phyloP scores from a whole-genome alignment of 768 basidiomycete species.

The Amanita molliuscula region DNA sequence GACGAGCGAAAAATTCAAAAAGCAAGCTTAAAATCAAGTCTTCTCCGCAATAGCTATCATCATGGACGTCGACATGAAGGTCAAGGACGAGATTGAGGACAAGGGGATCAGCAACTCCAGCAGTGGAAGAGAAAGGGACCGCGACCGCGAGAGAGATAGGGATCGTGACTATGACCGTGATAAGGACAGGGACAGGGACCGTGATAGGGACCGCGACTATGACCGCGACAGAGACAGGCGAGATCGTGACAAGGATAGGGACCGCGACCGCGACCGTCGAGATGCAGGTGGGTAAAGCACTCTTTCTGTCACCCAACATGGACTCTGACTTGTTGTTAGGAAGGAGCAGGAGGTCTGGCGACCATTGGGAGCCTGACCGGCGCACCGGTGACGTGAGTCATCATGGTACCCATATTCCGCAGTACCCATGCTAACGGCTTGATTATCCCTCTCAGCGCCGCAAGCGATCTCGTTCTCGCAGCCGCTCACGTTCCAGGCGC shows the following conservation, averaged over 20 bases:
- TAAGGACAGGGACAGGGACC: slow-evolving; percentile 31
- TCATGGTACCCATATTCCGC: neutral
- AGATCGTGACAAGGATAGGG: slow-evolving; percentile 32
- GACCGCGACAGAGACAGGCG: slow-evolving; percentile 33
- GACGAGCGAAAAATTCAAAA: neutral
- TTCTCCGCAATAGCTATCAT: neutral
- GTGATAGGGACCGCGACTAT: slow-evolving; percentile 30
- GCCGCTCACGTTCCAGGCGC: slow-evolving; percentile 61
- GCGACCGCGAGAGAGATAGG: slow-evolving; percentile 28
- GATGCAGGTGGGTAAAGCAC: slow-evolving; percentile 39
- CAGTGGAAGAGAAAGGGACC: slow-evolving; percentile 33
- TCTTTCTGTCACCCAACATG: neutral
- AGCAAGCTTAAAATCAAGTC: neutral
- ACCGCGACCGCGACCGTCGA: slow-evolving; percentile 25
- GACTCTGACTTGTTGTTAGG: slow-evolving; percentile 12
- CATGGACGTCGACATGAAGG: slow-evolving; percentile 81
- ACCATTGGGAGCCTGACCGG: slow-evolving; percentile 82
- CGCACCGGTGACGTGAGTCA: slow-evolving; percentile 60
- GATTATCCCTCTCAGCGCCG: slow-evolving; percentile 34
- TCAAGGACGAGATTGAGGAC: slow-evolving; percentile 64
- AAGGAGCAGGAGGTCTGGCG: slow-evolving; percentile 37
- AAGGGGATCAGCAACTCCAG: slow-evolving; percentile 34
- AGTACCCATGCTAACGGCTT: neutral
- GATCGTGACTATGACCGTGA: slow-evolving; percentile 35
- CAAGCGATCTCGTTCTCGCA: slow-evolving; percentile 57